Percentiles rank a stretch among this genome's conserved stretches.
Conservation (phyloP, 345 rosid genomes). For the Citrus glauca region DNA sequence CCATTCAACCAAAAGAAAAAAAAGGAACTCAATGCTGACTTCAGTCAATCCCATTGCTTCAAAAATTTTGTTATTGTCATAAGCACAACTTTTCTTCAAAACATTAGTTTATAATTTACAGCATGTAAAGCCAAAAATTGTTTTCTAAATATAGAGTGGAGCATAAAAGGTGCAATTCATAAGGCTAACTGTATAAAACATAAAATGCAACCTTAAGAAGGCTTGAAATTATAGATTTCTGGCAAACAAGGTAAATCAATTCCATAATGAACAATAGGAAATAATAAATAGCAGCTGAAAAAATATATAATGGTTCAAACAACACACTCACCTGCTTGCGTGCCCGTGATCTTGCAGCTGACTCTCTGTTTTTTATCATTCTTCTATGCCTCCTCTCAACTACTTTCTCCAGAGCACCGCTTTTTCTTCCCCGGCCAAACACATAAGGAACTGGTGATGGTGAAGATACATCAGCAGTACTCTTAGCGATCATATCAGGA, state of each 20-base stretch:
- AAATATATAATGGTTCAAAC: slow-evolving; percentile 13
- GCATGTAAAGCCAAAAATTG: background rate
- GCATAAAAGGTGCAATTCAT: background rate
- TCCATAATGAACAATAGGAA: background rate
- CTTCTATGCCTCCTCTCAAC: slow-evolving; percentile 94
- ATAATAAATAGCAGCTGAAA: background rate
- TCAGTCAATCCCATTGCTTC: background rate
- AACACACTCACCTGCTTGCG: slow-evolving; percentile 80
- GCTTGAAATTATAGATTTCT: background rate
- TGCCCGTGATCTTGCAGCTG: slow-evolving; percentile 96
- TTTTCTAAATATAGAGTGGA: background rate
- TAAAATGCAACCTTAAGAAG: background rate
- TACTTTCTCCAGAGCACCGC: slow-evolving; percentile 74
- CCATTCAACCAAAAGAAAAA: too few species aligned
- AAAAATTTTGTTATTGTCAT: background rate
- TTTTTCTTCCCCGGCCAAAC: slow-evolving; percentile 70
- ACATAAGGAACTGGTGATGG: slow-evolving; percentile 79
- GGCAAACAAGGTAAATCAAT: background rate
- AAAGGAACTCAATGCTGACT: too few species aligned
- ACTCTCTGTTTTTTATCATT: slow-evolving; percentile 97
- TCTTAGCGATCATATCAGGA: slow-evolving; percentile 48
- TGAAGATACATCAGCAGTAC: slow-evolving; percentile 54
- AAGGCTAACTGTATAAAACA: background rate
- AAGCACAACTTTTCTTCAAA: background rate
- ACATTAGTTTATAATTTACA: background rate